These are phyloP conservation scores for Pleurotus eryngii DNA, from an alignment of 768 basidiomycete species.

Conservation along the genomic window DNA sequence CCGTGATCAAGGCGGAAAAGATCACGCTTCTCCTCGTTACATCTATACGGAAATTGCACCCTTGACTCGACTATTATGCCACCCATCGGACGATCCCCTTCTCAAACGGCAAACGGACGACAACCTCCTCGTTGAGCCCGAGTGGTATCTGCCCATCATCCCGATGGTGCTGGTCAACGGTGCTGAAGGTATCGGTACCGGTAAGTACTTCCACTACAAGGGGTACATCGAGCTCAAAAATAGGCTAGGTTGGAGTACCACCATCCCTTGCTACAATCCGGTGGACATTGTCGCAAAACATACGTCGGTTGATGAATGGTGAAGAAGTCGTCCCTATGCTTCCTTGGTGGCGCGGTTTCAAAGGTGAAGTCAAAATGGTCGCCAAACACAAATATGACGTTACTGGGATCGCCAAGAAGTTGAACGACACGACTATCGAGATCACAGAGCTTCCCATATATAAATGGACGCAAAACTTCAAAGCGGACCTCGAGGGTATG, in stretches of 20 bases:
- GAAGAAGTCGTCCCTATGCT: slow-evolving; percentile 84
- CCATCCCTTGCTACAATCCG: slow-evolving; percentile 90
- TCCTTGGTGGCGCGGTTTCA: slow-evolving; percentile 98
- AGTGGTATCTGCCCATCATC: slow-evolving; percentile 88
- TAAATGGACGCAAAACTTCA: slow-evolving; percentile 92
- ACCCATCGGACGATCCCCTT: slow-evolving; percentile 83
- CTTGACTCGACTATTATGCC: slow-evolving; percentile 75
- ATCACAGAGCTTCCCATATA: slow-evolving; percentile 95
- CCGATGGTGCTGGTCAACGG: slow-evolving; percentile 92
- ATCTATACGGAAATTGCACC: slow-evolving; percentile 81
- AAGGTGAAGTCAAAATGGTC: slow-evolving; percentile 77
- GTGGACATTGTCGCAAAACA: slow-evolving; percentile 86
- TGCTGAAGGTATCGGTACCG: slow-evolving; percentile 96
- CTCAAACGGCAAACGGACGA: slow-evolving; percentile 86
- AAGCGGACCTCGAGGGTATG: slow-evolving; percentile 88
- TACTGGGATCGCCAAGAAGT: slow-evolving; percentile 66
- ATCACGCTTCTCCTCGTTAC: slow-evolving; percentile 95
- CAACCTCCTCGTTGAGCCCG: slow-evolving; percentile 82
- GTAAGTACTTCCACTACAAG: slow-evolving; percentile 34
- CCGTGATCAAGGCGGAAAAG: slow-evolving; percentile 89
- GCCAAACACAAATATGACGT: slow-evolving; percentile 87
- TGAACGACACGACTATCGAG: slow-evolving; percentile 87
- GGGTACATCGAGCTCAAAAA: slow-evolving; percentile 1
- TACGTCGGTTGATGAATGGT: slow-evolving; percentile 81
- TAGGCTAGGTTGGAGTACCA: slow-evolving; percentile 86